These are phyloP conservation scores for Aspergillus neotritici DNA, from an alignment of 2,329 filamentous ascomycete species.

Conservation along the genomic window DNA sequence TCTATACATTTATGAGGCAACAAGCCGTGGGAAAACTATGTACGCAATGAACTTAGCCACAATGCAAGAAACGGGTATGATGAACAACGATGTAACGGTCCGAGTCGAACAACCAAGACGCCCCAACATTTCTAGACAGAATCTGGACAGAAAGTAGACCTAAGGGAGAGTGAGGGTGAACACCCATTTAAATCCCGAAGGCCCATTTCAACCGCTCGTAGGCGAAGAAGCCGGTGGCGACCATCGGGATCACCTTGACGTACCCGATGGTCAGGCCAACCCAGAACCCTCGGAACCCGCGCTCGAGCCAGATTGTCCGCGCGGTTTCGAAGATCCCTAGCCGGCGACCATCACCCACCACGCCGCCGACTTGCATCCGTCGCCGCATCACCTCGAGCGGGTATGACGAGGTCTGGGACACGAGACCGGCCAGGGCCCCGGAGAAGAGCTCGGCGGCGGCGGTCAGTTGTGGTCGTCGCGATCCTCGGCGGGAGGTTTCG, in stretches of 20 bases:
- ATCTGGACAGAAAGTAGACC: constrained; percentile 2
- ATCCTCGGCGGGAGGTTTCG: constrained; percentile 42
- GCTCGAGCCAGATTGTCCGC: constrained; percentile 66
- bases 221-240: constrained; percentile 64
- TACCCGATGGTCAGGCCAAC: constrained; percentile 93
- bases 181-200: constrained; percentile 55
- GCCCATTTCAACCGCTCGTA: constrained; percentile 61
- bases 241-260: constrained; percentile 87
- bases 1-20: background rate
- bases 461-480: constrained; percentile 63
- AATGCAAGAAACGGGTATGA: constrained; percentile 19
- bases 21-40: constrained; percentile 8
- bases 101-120: constrained; percentile 10
- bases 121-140: constrained; percentile 6
- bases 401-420: constrained; percentile 89
- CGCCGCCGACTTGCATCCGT: constrained; percentile 93
- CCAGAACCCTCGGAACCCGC: constrained; percentile 77
- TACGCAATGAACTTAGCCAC: constrained; percentile 7
- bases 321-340: constrained; percentile 75
- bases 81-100: constrained; percentile 5
- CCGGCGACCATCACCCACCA: constrained; percentile 81
- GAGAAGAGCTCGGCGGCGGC: constrained; percentile 82
- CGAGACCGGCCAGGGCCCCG: constrained; percentile 78
- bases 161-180: background rate
- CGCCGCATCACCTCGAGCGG: constrained; percentile 87